A percentile compares a stretch with the other conserved stretches of the same genome.
Evolutionary conservation across 139 green algal genomes (phyloP).

Genomic region (Asterochloris erici): DNA sequence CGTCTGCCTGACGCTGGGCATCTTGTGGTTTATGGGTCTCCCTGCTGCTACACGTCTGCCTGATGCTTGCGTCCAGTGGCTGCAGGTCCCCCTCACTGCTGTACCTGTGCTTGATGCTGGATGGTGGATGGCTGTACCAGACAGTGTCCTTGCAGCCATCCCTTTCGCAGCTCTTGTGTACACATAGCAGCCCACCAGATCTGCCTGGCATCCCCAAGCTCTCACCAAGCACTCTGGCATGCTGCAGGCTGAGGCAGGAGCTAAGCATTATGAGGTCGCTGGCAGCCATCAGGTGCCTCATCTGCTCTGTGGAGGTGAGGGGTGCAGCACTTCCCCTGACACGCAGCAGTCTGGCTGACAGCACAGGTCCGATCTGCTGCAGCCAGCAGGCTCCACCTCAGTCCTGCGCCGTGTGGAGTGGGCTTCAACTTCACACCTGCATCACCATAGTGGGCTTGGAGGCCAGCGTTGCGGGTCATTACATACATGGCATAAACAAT

Average conservation of each 20-base stretch:
- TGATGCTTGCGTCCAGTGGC: no score
- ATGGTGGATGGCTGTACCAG: neutral
- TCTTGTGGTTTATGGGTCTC: no score
- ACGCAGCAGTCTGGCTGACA: neutral
- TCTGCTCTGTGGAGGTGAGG: constrained; percentile 9
- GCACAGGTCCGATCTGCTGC: neutral
- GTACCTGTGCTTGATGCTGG: neutral
- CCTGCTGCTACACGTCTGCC: no score
- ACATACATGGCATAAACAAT: neutral
- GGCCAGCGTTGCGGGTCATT: neutral
- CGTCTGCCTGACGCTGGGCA: no score
- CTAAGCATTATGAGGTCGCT: constrained; percentile 5
- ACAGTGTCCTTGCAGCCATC: neutral
- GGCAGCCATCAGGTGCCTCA: neutral
- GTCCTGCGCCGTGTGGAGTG: no score
- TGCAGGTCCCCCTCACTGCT: neutral
- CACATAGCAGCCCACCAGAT: neutral
- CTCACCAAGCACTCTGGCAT: neutral
- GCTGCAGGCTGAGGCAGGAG: constrained; percentile 3
- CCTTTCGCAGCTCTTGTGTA: neutral
- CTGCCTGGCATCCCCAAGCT: neutral
- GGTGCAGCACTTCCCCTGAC: neutral
- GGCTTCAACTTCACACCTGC: no score
- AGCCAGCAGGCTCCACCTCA: neutral
- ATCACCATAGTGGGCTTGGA: no score